Percentiles rank a stretch among this genome's conserved stretches.
phyloP scores from a whole-genome alignment of 352 stramenopile genomes.

The Globisporangium ultimum region DNA sequence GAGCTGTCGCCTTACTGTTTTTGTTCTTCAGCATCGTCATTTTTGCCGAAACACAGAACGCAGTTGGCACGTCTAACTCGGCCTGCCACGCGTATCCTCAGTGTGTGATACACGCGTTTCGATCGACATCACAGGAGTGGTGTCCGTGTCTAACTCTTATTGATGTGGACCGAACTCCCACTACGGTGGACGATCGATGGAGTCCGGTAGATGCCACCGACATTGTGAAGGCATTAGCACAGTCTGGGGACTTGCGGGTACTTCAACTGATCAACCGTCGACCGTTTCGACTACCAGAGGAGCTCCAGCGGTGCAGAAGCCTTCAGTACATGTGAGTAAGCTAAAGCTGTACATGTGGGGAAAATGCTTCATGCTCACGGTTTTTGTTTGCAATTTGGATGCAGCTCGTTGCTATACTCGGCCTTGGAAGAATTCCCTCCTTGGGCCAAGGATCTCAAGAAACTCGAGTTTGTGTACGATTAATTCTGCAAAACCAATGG shows the following conservation, averaged over 20 bases:
- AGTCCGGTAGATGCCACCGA: constrained; percentile 22
- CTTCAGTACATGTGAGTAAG: constrained; percentile 36
- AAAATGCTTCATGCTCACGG: no score
- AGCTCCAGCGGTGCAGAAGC: constrained; percentile 24
- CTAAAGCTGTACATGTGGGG: neutral
- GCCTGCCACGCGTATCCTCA: constrained; percentile 18
- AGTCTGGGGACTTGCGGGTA: constrained; percentile 25
- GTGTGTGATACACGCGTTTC: constrained; percentile 22
- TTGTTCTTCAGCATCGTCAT: constrained; percentile 11
- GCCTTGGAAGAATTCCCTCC: constrained; percentile 13
- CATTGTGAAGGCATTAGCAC: constrained; percentile 19
- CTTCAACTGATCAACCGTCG: constrained; percentile 40
- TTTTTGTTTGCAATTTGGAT: no score
- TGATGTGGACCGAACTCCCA: constrained; percentile 17
- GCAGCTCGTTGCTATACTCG: constrained; percentile 32
- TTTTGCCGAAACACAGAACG: constrained; percentile 15
- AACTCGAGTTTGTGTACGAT: constrained; percentile 38
- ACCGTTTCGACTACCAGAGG: constrained; percentile 15
- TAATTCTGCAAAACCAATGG: no score
- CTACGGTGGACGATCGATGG: constrained; percentile 21
- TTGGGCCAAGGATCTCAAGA: constrained; percentile 25
- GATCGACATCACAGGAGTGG: constrained; percentile 3
- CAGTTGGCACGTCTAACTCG: constrained; percentile 11
- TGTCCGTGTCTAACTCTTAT: constrained; percentile 41
- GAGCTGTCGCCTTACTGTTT: constrained; percentile 13